These are phyloP conservation scores for Gloeophyllum trabeum DNA, from an alignment of 768 basidiomycete genomes.

Conservation along the genomic window DNA sequence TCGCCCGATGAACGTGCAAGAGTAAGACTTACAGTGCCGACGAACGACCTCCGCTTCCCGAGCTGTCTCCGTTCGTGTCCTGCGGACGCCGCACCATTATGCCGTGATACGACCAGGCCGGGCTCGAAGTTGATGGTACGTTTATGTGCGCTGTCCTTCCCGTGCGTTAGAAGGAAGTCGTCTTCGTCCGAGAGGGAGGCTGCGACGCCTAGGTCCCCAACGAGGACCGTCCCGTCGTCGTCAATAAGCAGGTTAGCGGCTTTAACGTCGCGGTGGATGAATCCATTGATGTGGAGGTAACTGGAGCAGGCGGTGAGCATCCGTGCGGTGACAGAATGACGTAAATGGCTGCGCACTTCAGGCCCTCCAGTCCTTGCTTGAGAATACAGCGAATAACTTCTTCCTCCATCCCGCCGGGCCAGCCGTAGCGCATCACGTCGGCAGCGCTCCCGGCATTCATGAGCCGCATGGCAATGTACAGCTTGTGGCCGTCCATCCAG, in stretches of 20 bases:
- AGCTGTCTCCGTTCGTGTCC: conserved; percentile 27
- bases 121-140: conserved; percentile 24
- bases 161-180: conserved; percentile 6
- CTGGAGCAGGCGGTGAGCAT: conserved; percentile 21
- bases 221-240: conserved; percentile 79
- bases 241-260: conserved; percentile 90
- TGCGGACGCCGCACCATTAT: not conserved
- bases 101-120: not conserved
- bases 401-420: conserved; percentile 86
- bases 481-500: conserved; percentile 77
- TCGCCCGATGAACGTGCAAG: not conserved
- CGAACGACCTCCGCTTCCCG: conserved; percentile 84
- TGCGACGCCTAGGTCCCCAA: conserved; percentile 90
- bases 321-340: conserved; percentile 8
- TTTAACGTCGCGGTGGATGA: conserved; percentile 91
- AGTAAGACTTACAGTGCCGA: conserved; percentile 60
- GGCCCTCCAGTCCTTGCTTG: conserved; percentile 78
- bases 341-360: conserved; percentile 45
- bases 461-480: conserved; percentile 78
- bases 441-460: conserved; percentile 86
- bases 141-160: conserved; percentile 9
- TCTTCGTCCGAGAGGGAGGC: conserved; percentile 75
- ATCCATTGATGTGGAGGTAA: conserved; percentile 82
- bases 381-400: conserved; percentile 80
- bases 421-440: conserved; percentile 76